Conservation (phyloP, 371 early-diverging fungal species). For the Rhizopus sp. region DNA sequence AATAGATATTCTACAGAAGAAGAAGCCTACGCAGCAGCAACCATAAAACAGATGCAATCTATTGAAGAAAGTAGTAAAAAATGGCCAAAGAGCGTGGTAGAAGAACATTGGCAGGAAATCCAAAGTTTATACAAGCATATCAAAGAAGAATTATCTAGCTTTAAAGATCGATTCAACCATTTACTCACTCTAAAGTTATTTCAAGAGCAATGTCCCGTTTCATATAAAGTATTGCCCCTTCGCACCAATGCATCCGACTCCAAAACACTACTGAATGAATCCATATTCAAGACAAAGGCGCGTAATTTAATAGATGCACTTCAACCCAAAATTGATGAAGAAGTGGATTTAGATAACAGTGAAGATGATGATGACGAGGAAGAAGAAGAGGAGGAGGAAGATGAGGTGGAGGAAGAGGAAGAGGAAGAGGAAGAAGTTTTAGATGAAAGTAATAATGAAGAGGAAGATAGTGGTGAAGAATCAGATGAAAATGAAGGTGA, state of each 20-base stretch:
- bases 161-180: constrained; percentile 17
- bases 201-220: neutral
- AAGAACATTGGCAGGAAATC: constrained; percentile 10
- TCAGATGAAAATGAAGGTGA: neutral
- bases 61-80: constrained; percentile 18
- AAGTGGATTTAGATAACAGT: constrained; percentile 9
- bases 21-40: constrained; percentile 21
- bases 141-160: constrained; percentile 17
- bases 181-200: neutral
- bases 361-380: constrained; percentile 12
- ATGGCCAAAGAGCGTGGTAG: constrained; percentile 9
- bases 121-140: constrained; percentile 14
- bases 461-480: constrained; percentile 3
- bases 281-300: constrained; percentile 25
- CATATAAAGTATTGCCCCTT: neutral
- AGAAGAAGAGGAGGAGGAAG: constrained; percentile 11
- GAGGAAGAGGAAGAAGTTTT: constrained; percentile 7
- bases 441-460: constrained; percentile 7
- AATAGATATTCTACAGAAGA: constrained; percentile 23
- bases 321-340: constrained; percentile 14
- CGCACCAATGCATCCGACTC: neutral
- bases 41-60: constrained; percentile 19
- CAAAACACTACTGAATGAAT: constrained; percentile 14
- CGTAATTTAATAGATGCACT: constrained; percentile 28
- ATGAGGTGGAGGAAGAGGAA: constrained; percentile 15